Conservation (phyloP, 2,329 filamentous ascomycete genomes). For the Neopestalotiopsis sp. region DNA sequence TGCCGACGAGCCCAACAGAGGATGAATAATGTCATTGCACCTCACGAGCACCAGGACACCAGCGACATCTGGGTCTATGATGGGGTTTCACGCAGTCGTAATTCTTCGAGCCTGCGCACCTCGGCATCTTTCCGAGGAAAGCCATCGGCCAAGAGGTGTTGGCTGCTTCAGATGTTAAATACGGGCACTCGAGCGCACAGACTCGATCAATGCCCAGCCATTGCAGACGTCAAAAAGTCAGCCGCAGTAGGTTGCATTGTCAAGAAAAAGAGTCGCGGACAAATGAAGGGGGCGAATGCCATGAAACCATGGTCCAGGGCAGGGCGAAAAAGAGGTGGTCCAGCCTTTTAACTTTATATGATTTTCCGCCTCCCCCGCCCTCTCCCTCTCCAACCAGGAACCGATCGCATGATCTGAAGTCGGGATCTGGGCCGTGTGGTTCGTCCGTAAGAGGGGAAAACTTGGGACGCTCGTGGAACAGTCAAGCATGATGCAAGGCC, state of each 20-base stretch:
- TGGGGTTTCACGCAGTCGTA: too few species aligned
- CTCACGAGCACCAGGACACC: too few species aligned
- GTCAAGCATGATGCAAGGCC: too few species aligned
- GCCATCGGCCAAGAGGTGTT: too few species aligned
- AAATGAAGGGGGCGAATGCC: constrained; percentile 7
- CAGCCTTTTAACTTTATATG: background rate
- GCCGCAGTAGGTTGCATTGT: background rate
- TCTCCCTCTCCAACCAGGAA: background rate
- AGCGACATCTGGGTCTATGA: too few species aligned
- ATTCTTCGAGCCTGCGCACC: too few species aligned
- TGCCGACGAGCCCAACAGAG: too few species aligned
- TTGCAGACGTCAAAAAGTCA: background rate
- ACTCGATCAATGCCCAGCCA: background rate
- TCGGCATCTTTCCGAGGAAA: too few species aligned
- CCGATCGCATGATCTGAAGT: constrained; percentile 7
- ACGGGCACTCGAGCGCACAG: background rate
- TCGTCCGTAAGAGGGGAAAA: background rate
- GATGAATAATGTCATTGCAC: too few species aligned
- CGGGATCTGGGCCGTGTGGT: constrained; percentile 1
- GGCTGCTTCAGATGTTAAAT: background rate
- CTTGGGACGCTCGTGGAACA: constrained; percentile 7
- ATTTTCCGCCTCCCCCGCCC: too few species aligned
- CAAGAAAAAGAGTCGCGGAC: background rate
- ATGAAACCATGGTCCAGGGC: background rate
- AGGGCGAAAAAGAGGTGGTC: background rate